Percentiles rank a stretch among this genome's conserved stretches.
These are phyloP conservation scores for Lactifluus piperatus DNA, from an alignment of 768 basidiomycete genomes.

Conservation along the genomic window DNA sequence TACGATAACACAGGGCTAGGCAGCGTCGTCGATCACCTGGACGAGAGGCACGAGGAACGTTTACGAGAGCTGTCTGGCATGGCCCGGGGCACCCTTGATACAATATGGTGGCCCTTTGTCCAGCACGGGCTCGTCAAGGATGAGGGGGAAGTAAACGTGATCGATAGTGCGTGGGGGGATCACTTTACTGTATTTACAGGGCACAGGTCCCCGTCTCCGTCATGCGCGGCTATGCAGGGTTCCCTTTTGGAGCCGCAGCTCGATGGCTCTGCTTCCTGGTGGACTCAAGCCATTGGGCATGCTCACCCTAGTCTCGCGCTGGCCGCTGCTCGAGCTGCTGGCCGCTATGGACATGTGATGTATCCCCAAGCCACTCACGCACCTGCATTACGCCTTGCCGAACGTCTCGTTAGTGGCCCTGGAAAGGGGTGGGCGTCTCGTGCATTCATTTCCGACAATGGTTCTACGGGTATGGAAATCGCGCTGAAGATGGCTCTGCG, in stretches of 20 bases:
- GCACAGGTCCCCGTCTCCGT: constrained; percentile 11
- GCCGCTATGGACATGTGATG: constrained; percentile 95
- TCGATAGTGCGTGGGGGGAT: constrained; percentile 85
- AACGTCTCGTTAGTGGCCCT: constrained; percentile 70
- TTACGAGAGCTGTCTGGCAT: constrained; percentile 70
- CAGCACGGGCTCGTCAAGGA: constrained; percentile 71
- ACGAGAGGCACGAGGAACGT: constrained; percentile 52
- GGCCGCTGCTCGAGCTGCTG: constrained; percentile 83
- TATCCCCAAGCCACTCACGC: constrained; percentile 84
- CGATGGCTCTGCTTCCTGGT: constrained; percentile 96
- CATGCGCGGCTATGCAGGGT: constrained; percentile 21
- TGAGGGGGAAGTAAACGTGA: constrained; percentile 73
- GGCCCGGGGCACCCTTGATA: constrained; percentile 65
- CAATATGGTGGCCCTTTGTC: constrained; percentile 96
- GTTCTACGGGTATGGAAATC: constrained; percentile 95
- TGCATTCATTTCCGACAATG: constrained; percentile 91
- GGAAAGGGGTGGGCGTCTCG: constrained; percentile 87
- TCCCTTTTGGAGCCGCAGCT: constrained; percentile 54
- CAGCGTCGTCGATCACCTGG: constrained; percentile 47
- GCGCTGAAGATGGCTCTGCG: constrained; percentile 95
- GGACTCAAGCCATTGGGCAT: constrained; percentile 92
- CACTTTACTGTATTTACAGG: constrained; percentile 67
- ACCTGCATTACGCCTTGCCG: constrained; percentile 79
- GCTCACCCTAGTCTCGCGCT: constrained; percentile 65
- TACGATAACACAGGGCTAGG: constrained; percentile 32